Evolutionary conservation across 768 basidiomycete species (phyloP), one percentile per base, ranked within the genome.

Genomic region (Lactifluus pinguis): DNA sequence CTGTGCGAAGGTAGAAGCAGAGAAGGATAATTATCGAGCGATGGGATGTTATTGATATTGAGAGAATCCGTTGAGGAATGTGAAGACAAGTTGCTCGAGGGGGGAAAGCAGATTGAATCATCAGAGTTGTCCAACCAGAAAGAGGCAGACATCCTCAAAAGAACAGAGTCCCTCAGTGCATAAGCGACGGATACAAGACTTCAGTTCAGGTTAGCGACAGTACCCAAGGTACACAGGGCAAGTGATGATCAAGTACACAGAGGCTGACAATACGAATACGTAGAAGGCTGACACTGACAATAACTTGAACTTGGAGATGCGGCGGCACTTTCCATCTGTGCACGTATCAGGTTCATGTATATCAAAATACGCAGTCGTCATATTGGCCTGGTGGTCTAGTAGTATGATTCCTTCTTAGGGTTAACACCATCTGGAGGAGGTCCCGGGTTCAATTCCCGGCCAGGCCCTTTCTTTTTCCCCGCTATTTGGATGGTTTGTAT

Each of bases 361-460:
- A 19, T n/a, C 55, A 21, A 47, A 41, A n/a, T 15, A 1, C 10
- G 5, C 0, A 0, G 1, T 2, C 1, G 11, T n/a, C n/a, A 48
- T 19, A 54, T 49, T 25, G 61, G 61, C 61, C 61, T 62, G 61
- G 61, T 62, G 61, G 61, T 62, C 61, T 62, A 62, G 61, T 62
- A 62, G 61, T 62, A 62, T 62, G 61, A 62, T 62, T 62, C 61
- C 61, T 62, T 62, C 61, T 62, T 62, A 62, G 61, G 61, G 61
- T 41, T 25, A 2, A 8, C 1, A 49, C 42, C 44, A 45, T 57
- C 48, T 85, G 81, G 84, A 85, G 85, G 85, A 87, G 86, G 86
- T 86, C 84, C 84, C 80, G 84, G 85, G 86, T 87, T 88, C 85
- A 86, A 87, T 86, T 86, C 85, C 84, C 84, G 81, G 84, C 80